These are phyloP conservation scores for Paramecium primaurelia DNA, from an alignment of 73 alveolate species.

Conservation along the genomic window DNA sequence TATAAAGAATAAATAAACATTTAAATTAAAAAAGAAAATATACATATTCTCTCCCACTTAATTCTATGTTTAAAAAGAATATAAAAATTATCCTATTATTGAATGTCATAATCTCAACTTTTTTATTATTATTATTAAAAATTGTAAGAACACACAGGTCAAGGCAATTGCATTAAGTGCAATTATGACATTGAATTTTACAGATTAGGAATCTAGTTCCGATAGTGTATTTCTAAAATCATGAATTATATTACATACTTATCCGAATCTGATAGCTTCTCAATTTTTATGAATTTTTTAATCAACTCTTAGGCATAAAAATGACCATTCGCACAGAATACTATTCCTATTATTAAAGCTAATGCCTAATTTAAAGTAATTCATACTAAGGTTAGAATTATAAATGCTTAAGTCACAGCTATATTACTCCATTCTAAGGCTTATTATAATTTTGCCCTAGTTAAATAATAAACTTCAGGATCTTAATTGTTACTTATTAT, in stretches of 20 bases:
- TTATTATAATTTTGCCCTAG: neutral
- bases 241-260: neutral
- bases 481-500: neutral
- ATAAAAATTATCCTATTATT: neutral
- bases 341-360: neutral
- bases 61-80: no score
- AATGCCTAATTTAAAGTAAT: neutral
- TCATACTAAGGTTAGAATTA: neutral
- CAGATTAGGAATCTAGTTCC: neutral
- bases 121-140: neutral
- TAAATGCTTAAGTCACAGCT: neutral
- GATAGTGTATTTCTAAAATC: neutral
- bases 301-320: neutral
- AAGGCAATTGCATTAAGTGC: conserved; percentile 67
- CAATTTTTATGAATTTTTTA: neutral
- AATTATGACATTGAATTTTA: neutral
- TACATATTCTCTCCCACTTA: no score
- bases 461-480: neutral
- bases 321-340: neutral
- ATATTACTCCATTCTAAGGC: conserved; percentile 23
- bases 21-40: no score
- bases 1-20: neutral
- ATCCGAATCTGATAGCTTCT: neutral
- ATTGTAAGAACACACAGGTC: conserved; percentile 79
- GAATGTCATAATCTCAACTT: neutral